These are phyloP conservation scores for Xylariaceae sp. DNA, from an alignment of 2,329 filamentous ascomycete species.

Conservation along the genomic window DNA sequence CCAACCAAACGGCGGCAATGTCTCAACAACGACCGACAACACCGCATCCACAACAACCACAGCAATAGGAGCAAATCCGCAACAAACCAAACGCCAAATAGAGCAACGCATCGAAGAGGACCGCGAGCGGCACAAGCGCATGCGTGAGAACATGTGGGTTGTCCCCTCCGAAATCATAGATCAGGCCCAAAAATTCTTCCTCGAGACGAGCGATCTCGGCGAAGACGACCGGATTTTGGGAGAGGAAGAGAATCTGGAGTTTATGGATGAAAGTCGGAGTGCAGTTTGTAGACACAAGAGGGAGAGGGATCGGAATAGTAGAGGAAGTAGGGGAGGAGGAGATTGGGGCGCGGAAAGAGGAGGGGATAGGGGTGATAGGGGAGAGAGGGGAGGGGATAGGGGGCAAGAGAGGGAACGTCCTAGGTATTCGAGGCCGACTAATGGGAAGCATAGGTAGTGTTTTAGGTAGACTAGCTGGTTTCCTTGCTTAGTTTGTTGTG, in stretches of 20 bases:
- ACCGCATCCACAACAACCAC: constrained; percentile 14
- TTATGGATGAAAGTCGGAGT: constrained; percentile 10
- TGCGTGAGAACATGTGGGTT: constrained; percentile 91
- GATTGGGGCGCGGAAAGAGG: too few species aligned
- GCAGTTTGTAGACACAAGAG: constrained; percentile 9
- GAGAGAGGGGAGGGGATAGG: too few species aligned
- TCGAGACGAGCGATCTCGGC: constrained; percentile 79
- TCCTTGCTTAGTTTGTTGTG: too few species aligned
- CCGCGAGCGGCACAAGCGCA: constrained; percentile 85
- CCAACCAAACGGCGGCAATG: constrained; percentile 36
- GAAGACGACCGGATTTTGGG: constrained; percentile 80
- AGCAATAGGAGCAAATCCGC: too few species aligned
- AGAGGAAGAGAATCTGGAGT: constrained; percentile 64
- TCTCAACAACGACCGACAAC: too few species aligned
- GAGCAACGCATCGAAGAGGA: constrained; percentile 98
- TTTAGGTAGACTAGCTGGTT: too few species aligned
- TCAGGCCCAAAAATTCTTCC: constrained; percentile 80
- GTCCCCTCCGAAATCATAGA: constrained; percentile 61
- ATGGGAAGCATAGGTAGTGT: constrained; percentile 13
- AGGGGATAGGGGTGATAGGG: not conserved
- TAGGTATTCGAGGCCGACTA: constrained; percentile 11
- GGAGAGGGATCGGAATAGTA: constrained; percentile 1
- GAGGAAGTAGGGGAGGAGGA: too few species aligned
- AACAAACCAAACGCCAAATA: constrained; percentile 66
- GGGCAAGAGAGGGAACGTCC: constrained; percentile 1